Evolutionary conservation across 768 basidiomycete species (phyloP), one percentile per base, ranked within the genome.

Genomic region (Mrakia hoshinonis): DNA sequence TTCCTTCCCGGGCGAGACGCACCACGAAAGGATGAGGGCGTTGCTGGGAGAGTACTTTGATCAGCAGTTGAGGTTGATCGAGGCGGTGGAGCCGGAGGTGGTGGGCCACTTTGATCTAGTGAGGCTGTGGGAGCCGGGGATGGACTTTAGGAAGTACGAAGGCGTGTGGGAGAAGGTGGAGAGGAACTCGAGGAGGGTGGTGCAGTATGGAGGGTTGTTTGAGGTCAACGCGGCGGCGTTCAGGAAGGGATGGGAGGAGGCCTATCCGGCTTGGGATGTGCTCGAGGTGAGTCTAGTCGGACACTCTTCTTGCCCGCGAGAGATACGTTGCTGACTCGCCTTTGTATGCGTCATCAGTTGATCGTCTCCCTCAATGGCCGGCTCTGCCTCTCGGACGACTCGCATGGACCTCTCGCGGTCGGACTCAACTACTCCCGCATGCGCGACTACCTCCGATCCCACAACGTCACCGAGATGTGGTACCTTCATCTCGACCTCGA

Each of bases 31-130:
- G 9, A 43, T 67, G 55, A 63, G 36, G 0, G 20, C 31, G n/a
- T 77, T 80, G 66, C 76, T 82, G 58, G 39, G 80, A 15, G 78
- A 83, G 13, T 99, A 97, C 81, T 88, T 98, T 73, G 92, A 97
- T 77, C 85, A 87, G 12, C 96, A 99, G 75, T 86, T 84, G 79
- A 81, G 84, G 52, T 80, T 99, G 58, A 74, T 98, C 49, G 76
- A 81, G 60, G 84, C 85, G 31, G 87, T 90, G 78, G 85, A 83
- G 67, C 96, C 96, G 22, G 91, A 94, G 78, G 82, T 98, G 62
- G 83, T 99, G 66, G 96, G 92, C 1, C 96, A 99, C 80, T 82
- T 97, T 74, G 95, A 98, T 80, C 85, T 98, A 0, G 94, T 91
- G 79, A 85, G 92, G 1, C 84, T 99, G 11, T 97, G 90, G 82